Conservation (phyloP, 2,329 filamentous ascomycete species). For the Ambrosiella beaveri region DNA sequence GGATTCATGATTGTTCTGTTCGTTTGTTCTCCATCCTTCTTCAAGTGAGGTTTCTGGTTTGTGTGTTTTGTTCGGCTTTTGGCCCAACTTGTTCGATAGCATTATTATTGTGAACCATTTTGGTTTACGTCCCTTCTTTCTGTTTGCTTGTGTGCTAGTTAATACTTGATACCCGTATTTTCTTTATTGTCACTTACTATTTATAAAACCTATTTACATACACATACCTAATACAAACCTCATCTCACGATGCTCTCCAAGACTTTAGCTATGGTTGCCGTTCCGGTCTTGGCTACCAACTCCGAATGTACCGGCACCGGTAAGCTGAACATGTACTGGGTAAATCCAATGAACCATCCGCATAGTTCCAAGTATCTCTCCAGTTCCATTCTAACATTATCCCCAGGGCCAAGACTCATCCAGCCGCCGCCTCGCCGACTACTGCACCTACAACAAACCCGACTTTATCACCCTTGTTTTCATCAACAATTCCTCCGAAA, state of each 20-base stretch:
- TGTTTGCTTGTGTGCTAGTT: neutral
- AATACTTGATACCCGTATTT: neutral
- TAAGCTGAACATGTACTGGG: constrained; percentile 26
- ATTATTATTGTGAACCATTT: constrained; percentile 12
- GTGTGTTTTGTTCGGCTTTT: neutral
- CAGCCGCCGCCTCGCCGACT: constrained; percentile 18
- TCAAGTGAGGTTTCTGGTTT: neutral
- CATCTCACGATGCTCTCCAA: constrained; percentile 8
- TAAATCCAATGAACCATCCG: constrained; percentile 14
- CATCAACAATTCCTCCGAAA: constrained; percentile 23
- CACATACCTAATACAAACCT: constrained; percentile 1
- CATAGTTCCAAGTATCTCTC: neutral
- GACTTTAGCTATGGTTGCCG: constrained; percentile 13
- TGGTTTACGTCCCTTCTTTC: constrained; percentile 17
- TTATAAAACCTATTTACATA: neutral
- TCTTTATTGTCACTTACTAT: neutral
- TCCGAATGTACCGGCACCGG: constrained; percentile 16
- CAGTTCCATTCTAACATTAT: constrained; percentile 4
- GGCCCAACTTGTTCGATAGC: constrained; percentile 3
- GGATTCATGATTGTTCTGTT: constrained; percentile 2
- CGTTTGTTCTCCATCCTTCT: constrained; percentile 4
- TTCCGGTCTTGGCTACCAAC: constrained; percentile 15
- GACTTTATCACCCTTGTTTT: constrained; percentile 24
- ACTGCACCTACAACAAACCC: constrained; percentile 22
- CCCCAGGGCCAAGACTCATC: constrained; percentile 21